Evolutionary conservation across 2,329 filamentous ascomycete species (phyloP).

Genomic region (Phialemoniopsis sp.): DNA sequence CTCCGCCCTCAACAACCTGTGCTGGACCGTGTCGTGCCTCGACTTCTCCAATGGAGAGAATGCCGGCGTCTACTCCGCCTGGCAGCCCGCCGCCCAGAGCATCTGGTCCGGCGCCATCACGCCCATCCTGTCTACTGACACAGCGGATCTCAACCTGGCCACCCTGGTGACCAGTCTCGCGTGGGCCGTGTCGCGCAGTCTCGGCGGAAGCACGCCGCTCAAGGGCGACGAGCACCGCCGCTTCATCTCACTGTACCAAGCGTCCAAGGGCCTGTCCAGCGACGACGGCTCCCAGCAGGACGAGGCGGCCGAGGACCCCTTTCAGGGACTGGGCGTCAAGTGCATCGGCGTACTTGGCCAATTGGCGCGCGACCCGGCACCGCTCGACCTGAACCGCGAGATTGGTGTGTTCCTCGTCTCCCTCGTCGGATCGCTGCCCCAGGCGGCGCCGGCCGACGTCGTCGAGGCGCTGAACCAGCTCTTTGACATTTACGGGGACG

Average conservation of each 20-base stretch:
- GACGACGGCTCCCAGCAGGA: constrained; percentile 12
- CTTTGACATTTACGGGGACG: constrained; percentile 64
- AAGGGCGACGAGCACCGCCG: constrained; percentile 51
- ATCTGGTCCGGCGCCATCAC: constrained; percentile 56
- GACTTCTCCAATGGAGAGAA: constrained; percentile 54
- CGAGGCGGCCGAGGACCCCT: constrained; percentile 43
- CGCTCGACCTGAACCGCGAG: constrained; percentile 52
- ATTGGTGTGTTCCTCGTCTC: constrained; percentile 61
- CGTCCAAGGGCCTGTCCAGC: constrained; percentile 38
- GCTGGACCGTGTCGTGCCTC: constrained; percentile 61
- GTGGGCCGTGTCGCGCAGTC: constrained; percentile 58
- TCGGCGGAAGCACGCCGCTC: constrained; percentile 44
- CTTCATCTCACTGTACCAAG: constrained; percentile 63
- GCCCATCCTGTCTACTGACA: constrained; percentile 56
- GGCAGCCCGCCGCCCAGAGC: constrained; percentile 46
- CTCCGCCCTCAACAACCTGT: constrained; percentile 61
- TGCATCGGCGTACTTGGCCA: constrained; percentile 64
- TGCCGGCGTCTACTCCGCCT: constrained; percentile 44
- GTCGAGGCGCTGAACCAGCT: constrained; percentile 64
- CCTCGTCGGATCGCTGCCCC: constrained; percentile 44
- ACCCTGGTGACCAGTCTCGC: constrained; percentile 60
- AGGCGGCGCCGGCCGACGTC: constrained; percentile 50
- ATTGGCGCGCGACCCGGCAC: constrained; percentile 52
- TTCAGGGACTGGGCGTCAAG: constrained; percentile 61
- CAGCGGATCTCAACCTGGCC: constrained; percentile 58